Evolutionary conservation across 2,329 filamentous ascomycete species (phyloP), one percentile per base, ranked within the genome.

Genomic region (Claviceps monticola): DNA sequence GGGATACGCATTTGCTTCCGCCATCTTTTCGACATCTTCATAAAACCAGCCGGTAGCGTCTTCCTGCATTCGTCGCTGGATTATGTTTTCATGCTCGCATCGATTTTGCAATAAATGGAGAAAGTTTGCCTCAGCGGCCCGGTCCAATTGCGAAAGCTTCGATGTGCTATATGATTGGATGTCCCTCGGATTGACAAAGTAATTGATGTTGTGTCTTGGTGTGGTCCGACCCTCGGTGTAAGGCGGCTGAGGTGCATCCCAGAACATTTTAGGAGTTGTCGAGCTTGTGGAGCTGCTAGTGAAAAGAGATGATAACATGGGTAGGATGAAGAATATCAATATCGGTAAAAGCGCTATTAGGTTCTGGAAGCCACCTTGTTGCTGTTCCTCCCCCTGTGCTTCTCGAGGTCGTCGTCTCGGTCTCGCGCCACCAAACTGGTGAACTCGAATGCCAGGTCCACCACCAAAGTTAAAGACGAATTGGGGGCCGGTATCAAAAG

Each of bases 401-500:
- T 84, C 74, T 61, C 78, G 80, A 19, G 90, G 89, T 62, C 93
- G 78, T 68, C 84, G 76, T 59, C 88, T 79, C 23, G 90, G 88
- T 51, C 79, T 75, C 5, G 73, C 77, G 51, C 93, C 91, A 59
- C 90, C 91, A 66, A 98, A 97, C 65, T 96, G 91, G 67, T 97
- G 93, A 55, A 98, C 88, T 55, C 91, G 82, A 60, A 98, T 83
- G 19, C 90, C 91, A 3, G 91, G 89, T 7, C 89, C 88, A 55
- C 90, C 90, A 58, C 88, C 88, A 67, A 96, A 80, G 70, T 96
- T 96, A 71, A 97, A 97, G 51, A 95, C 87, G 66, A 96, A 96
- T 60, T 88, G 86, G 26, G 88, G 88, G 16, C 88, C 88, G 55
- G 76, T 79, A 61, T 88, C 85, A 67, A 90, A 88, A 43, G 71